Conservation (phyloP, 2,329 filamentous ascomycete genomes). For the Epichloe aotearoae region DNA sequence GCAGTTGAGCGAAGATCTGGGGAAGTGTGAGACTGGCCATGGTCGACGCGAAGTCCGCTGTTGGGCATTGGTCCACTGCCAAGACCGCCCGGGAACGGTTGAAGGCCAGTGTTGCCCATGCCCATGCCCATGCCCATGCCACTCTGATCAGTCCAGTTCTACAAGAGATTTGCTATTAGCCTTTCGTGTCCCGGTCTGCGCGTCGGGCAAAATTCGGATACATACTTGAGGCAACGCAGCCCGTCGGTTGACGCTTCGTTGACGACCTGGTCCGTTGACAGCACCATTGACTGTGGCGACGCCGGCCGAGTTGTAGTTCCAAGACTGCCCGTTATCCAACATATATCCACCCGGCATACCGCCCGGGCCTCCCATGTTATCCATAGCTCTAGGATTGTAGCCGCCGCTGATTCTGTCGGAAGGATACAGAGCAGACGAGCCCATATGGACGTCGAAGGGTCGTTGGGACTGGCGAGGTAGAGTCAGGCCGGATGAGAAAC, state of each 20-base stretch:
- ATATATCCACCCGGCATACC: conserved; percentile 34
- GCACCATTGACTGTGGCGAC: conserved; percentile 51
- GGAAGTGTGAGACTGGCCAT: conserved; percentile 25
- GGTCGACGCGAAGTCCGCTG: conserved; percentile 30
- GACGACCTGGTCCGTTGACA: conserved; percentile 48
- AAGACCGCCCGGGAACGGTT: conserved; percentile 22
- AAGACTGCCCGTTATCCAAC: conserved; percentile 61
- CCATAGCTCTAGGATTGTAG: conserved; percentile 46
- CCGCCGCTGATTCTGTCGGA: conserved; percentile 52
- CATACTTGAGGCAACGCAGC: conserved; percentile 62
- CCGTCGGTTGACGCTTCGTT: conserved; percentile 40
- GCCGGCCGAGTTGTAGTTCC: conserved; percentile 59
- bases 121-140: conserved; percentile 30
- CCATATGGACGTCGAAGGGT: conserved; percentile 61
- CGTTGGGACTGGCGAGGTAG: conserved; percentile 47
- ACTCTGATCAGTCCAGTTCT: conserved; percentile 40
- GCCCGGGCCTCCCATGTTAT: conserved; percentile 26
- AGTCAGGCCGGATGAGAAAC: conserved; percentile 37
- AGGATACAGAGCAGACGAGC: conserved; percentile 51
- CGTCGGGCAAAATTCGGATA: conserved; percentile 11
- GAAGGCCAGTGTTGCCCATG: conserved; percentile 25
- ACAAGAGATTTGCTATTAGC: conserved; percentile 2
- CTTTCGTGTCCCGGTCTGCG: background rate
- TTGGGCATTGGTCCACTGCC: conserved; percentile 24
- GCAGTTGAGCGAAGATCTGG: conserved; percentile 29